phyloP scores from a whole-genome alignment of 441 rosid species.

The Geranium incanum region DNA sequence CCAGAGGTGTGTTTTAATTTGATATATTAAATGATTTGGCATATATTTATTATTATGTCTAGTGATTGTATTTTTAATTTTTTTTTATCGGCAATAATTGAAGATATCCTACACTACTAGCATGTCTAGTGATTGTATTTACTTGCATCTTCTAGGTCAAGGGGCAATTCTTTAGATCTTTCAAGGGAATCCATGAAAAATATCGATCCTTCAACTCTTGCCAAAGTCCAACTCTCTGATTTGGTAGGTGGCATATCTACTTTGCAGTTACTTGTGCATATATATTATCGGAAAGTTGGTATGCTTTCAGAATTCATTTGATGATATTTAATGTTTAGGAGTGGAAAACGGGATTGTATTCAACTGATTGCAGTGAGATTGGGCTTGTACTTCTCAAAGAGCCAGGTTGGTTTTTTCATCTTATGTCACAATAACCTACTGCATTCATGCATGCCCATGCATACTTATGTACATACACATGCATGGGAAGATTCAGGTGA shows the following conservation, averaged over 20 bases:
- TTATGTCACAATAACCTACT: neutral
- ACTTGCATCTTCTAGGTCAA: constrained; percentile 42
- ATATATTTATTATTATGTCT: neutral
- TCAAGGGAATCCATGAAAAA: constrained; percentile 41
- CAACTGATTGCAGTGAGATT: constrained; percentile 84
- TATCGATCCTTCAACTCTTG: constrained; percentile 39
- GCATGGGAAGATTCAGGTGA: no score
- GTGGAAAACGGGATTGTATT: constrained; percentile 70
- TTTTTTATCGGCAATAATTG: no score
- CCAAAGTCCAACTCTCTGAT: constrained; percentile 53
- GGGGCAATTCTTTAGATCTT: constrained; percentile 43
- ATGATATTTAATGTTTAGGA: constrained; percentile 39
- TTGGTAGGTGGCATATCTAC: constrained; percentile 44
- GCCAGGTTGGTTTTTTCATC: constrained; percentile 41
- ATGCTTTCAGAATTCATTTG: constrained; percentile 14
- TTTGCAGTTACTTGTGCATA: constrained; percentile 11
- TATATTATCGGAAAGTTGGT: constrained; percentile 8
- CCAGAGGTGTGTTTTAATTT: constrained; percentile 47
- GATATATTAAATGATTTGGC: constrained; percentile 15
- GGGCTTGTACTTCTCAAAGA: constrained; percentile 64
- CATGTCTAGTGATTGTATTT: neutral
- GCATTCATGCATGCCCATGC: neutral
- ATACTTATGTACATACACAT: neutral
- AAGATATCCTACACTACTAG: no score
- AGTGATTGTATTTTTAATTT: neutral